These are phyloP conservation scores for Aeschynomene evenia DNA, from an alignment of 306 rosid genomes.

Conservation along the genomic window DNA sequence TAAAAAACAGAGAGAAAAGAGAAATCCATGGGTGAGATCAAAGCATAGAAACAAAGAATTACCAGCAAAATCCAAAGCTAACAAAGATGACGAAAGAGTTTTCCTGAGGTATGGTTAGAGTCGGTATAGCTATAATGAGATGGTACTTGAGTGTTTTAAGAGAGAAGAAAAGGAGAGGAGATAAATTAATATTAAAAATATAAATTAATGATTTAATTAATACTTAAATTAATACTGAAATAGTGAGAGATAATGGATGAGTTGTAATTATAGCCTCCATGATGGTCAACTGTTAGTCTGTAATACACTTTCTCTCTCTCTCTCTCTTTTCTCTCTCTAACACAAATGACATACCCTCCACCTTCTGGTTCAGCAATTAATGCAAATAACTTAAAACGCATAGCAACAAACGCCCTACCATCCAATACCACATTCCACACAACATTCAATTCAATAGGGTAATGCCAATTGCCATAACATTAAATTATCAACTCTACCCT, in stretches of 20 bases:
- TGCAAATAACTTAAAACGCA: conserved; percentile 10
- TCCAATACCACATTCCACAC: conserved; percentile 19
- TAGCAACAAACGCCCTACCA: conserved; percentile 28
- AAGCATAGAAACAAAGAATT: conserved; percentile 12
- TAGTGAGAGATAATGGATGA: conserved; percentile 29
- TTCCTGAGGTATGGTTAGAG: not conserved
- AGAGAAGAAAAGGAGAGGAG: not conserved
- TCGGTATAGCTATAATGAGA: not conserved
- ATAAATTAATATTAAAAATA: not conserved
- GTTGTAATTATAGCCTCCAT: conserved; percentile 36
- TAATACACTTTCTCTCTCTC: not conserved
- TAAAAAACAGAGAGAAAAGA: not conserved
- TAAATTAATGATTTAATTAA: not conserved
- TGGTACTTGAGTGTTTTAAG: not conserved
- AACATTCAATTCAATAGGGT: conserved; percentile 33
- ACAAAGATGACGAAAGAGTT: conserved; percentile 12
- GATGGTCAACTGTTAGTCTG: conserved; percentile 31
- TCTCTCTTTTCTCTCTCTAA: not conserved
- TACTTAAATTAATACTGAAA: not conserved
- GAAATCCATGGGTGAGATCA: conserved; percentile 9
- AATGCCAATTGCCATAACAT: conserved; percentile 11
- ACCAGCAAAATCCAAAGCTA: conserved; percentile 4
- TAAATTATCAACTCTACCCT: conserved; percentile 21
- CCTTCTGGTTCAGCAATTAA: conserved; percentile 35
- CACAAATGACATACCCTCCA: not conserved